Evolutionary conservation across 1,139 yeast genomes (phyloP), one percentile per base, ranked within the genome.

Genomic region (Yamadazyma dushanensis): DNA sequence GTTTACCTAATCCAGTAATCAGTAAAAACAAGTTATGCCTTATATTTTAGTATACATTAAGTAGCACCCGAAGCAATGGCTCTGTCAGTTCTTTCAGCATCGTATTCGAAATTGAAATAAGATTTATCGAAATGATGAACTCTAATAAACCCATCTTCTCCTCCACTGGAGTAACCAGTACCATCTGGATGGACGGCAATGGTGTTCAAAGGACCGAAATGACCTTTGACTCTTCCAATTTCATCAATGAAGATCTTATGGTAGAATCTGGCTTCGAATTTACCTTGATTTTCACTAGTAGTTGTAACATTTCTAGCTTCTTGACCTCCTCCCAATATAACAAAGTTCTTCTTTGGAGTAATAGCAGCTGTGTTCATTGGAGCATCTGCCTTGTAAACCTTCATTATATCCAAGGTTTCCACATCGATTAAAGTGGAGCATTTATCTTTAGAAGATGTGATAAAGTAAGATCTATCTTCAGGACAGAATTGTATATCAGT

Each of bases 261-360:
- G 69, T 83, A 89, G 63, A 92, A 86, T 67, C 96, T 80, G 29
- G 97, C 95, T 69, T 92, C 98, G 63, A 92, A 92, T 60, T 88
- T 88, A 70, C 98, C 98, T 64, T 92, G 96, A 37, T 86, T 77
- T 45, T 94, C 84, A 31, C 94, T 79, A 27, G 97, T 89, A 19
- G 97, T 92, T 31, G 99, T 92, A 60, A 92, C 99, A 63, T 90
- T 95, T 66, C 90, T 80, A 27, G 98, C 98, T 59, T 90, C 97
- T 72, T 92, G 98, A 79, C 99, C 99, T 67, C 99, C 99, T 38
- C 98, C 98, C 47, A 94, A 75, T 38, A 92, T 83, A 45, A 92
- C 87, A 59, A 83, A 90, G 59, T 92, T 94, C 67, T 94, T 92
- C 39, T 80, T 71, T 18, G 97, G 92, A 8, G 98, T 90, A 50